Evolutionary conservation across 2,329 filamentous ascomycete genomes (phyloP), one percentile per base, ranked within the genome.

Genomic region (Curvularia sp.): DNA sequence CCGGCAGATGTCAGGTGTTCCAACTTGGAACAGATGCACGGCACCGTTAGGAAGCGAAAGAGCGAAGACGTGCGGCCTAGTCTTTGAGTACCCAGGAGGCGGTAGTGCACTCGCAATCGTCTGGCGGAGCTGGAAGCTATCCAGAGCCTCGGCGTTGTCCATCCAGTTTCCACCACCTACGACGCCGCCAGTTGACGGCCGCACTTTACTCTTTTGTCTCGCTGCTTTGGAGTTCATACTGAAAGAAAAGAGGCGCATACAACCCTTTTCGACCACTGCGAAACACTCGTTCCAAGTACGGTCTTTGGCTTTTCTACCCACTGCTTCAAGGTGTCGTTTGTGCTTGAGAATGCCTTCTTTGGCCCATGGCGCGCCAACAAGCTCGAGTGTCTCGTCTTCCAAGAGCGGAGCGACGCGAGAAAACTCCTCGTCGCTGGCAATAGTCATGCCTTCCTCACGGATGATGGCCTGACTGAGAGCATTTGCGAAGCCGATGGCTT

Each of bases 121-220:
- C 75, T 98, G 93, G 19, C 93, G 87, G 7, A 99, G 86, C 42
- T 90, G 88, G 76, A 97, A 98, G 19, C 89, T 90, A 68, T 92
- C 93, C 9, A 97, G 83, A 64, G 89, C 92, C 64, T 96, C 93
- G 5, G 95, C 95, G 73, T 96, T 98, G 67, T 97, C 93, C 76
- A 94, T 94, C 95, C 95, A 99, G 76, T 99, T 98, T 23, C 95
- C 95, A 60, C 95, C 95, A 65, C 95, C 95, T 2, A 98, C 95
- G 6, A 90, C 84, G 27, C 88, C 86, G 12, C 86, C 87, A 9
- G 84, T 84, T 21, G 81, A 80, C 36, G 79, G 74, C 50, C 84
- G 81, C 71, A 77, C 81, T 62, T 86, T 87, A 61, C 79, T 83
- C 76, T 92, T 93, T 66, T 87, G 84, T 32, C 88, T 84, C 67